Evolutionary conservation across 495 filamentous ascomycete species (phyloP).

Genomic region (Aspergillus nanangensis): DNA sequence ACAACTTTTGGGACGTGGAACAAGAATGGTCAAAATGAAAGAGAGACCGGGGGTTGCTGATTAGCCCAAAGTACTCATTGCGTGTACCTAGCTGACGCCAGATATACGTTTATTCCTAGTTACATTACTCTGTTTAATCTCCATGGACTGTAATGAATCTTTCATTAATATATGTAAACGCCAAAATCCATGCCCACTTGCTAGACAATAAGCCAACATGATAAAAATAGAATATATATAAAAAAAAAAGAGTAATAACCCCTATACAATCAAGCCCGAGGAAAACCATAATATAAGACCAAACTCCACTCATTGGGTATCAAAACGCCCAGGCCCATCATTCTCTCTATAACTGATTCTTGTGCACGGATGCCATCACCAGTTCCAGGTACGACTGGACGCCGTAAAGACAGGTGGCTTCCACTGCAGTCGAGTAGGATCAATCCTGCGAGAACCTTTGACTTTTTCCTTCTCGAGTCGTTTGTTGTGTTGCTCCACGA

Average conservation of each 20-base stretch:
- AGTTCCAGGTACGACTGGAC: constrained; percentile 88
- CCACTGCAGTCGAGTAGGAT: constrained; percentile 79
- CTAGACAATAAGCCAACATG: not conserved
- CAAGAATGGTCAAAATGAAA: too few species aligned
- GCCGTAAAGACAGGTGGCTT: constrained; percentile 95
- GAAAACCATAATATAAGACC: not conserved
- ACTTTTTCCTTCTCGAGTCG: constrained; percentile 69
- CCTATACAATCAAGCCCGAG: not conserved
- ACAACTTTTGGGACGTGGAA: too few species aligned
- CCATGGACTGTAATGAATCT: too few species aligned
- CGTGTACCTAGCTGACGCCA: too few species aligned
- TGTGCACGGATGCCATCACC: constrained; percentile 46
- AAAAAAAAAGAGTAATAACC: not conserved
- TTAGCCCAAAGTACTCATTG: too few species aligned
- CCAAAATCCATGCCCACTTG: not conserved
- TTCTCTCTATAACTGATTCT: not conserved
- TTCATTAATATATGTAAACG: not conserved
- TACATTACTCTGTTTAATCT: too few species aligned
- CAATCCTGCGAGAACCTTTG: constrained; percentile 72
- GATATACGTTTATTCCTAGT: too few species aligned
- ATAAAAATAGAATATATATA: not conserved
- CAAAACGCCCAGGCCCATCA: not conserved
- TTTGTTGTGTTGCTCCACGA: constrained; percentile 70
- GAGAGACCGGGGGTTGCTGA: too few species aligned
- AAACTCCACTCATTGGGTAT: constrained; percentile 3